These are phyloP conservation scores for Narthecium ossifragum DNA, from an alignment of 106 monocot species.

Conservation along the genomic window DNA sequence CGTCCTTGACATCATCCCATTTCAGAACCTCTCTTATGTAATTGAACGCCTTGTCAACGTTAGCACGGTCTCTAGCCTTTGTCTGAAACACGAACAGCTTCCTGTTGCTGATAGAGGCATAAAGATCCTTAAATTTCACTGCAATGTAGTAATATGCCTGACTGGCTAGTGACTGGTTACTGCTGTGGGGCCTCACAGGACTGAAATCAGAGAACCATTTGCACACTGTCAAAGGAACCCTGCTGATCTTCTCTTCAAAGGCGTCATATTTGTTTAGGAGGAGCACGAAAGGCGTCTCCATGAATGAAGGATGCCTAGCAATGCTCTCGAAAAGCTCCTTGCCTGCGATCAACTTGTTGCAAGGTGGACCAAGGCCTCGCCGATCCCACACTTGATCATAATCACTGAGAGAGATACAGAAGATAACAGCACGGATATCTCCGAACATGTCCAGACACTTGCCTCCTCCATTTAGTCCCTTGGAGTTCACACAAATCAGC, in stretches of 20 bases:
- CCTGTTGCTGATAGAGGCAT: slow-evolving; percentile 14
- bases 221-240: slow-evolving; percentile 31
- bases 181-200: slow-evolving; percentile 31
- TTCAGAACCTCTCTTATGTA: slow-evolving; percentile 41
- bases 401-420: slow-evolving; percentile 34
- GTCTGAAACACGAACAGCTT: slow-evolving; percentile 45
- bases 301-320: slow-evolving; percentile 23
- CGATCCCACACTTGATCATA: slow-evolving; percentile 35
- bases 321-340: slow-evolving; percentile 27
- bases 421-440: slow-evolving; percentile 32
- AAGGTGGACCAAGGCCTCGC: slow-evolving; percentile 11
- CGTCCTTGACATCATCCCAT: slow-evolving; percentile 41
- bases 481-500: slow-evolving; percentile 30
- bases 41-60: slow-evolving; percentile 34
- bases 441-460: slow-evolving; percentile 47
- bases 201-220: slow-evolving; percentile 41
- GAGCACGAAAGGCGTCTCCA: slow-evolving; percentile 25
- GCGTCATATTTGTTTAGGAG: slow-evolving; percentile 39
- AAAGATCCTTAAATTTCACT: slow-evolving; percentile 40
- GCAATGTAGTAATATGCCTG: slow-evolving; percentile 37
- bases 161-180: slow-evolving; percentile 30
- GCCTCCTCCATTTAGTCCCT: slow-evolving; percentile 32
- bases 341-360: slow-evolving; percentile 35
- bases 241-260: slow-evolving; percentile 41
- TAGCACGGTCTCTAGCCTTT: slow-evolving; percentile 25